Evolutionary conservation across 768 basidiomycete species (phyloP).

Genomic region (Steccherinum ochraceum): DNA sequence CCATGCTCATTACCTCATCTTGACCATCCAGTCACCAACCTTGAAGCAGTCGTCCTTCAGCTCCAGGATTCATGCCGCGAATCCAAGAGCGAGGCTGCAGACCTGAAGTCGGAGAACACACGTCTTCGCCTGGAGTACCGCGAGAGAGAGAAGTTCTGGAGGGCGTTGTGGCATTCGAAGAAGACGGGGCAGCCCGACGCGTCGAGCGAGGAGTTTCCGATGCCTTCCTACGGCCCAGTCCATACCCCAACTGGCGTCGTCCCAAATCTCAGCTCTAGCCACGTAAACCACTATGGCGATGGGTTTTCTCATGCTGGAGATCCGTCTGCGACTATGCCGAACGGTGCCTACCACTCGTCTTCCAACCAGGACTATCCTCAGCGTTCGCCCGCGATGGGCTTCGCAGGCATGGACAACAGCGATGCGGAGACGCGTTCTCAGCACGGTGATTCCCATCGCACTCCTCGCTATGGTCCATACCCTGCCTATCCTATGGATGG

Average conservation of each 20-base stretch:
- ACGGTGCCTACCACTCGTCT: slow-evolving; percentile 37
- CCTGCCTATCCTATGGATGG: slow-evolving; percentile 31
- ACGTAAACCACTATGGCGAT: slow-evolving; percentile 31
- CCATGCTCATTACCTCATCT: slow-evolving; percentile 10
- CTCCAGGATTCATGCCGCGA: slow-evolving; percentile 78
- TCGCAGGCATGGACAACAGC: slow-evolving; percentile 26
- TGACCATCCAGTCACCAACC: slow-evolving; percentile 55
- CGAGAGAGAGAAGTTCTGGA: slow-evolving; percentile 73
- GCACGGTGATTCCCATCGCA: slow-evolving; percentile 35
- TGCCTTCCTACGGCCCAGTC: slow-evolving; percentile 32
- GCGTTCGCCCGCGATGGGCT: slow-evolving; percentile 44
- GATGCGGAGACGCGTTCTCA: slow-evolving; percentile 23
- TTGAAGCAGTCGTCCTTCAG: slow-evolving; percentile 79
- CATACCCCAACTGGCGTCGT: slow-evolving; percentile 13
- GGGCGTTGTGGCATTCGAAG: slow-evolving; percentile 28
- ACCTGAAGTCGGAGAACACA: slow-evolving; percentile 58
- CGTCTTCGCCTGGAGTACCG: slow-evolving; percentile 58
- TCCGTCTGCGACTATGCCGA: slow-evolving; percentile 32
- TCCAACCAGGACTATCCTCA: slow-evolving; percentile 33
- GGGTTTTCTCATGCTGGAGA: slow-evolving; percentile 46
- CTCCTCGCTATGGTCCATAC: slow-evolving; percentile 49
- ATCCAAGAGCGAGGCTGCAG: slow-evolving; percentile 51
- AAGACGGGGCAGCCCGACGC: slow-evolving; percentile 25
- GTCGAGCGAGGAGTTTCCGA: slow-evolving; percentile 43
- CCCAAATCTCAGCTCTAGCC: slow-evolving; percentile 21